Conservation (phyloP, 257 asterid species). For the Solanum medicagineum region DNA sequence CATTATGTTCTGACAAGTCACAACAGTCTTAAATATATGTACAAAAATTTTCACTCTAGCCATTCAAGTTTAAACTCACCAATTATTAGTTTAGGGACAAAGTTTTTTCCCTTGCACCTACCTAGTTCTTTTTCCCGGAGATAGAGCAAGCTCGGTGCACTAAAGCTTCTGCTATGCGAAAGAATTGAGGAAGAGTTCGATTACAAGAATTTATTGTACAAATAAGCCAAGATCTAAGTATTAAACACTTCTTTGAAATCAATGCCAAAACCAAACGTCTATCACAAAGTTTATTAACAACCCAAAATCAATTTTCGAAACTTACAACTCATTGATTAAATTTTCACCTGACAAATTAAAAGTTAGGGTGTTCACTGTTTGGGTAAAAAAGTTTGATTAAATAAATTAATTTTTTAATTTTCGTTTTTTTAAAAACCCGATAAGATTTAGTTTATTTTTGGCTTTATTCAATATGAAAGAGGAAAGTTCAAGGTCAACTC, state of each 20-base stretch:
- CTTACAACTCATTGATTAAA: not conserved
- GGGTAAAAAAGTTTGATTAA: no score
- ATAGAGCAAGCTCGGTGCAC: no score
- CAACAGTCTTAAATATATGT: not conserved
- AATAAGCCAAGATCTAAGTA: no score
- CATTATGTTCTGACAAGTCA: not conserved
- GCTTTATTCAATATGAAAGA: no score
- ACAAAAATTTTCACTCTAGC: not conserved
- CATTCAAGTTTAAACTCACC: not conserved
- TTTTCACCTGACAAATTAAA: not conserved
- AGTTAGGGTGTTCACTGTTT: not conserved
- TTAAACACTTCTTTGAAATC: no score
- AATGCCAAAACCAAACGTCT: not conserved
- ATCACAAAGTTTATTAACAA: no score
- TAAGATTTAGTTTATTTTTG: no score
- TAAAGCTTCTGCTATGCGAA: fast-evolving
- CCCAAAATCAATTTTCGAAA: not conserved
- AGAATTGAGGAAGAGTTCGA: fast-evolving
- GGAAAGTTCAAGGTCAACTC: no score
- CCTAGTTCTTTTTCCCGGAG: no score
- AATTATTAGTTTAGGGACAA: not conserved
- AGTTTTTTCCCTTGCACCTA: not conserved
- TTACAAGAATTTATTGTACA: no score
- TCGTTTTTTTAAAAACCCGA: no score
- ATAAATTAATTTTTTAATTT: no score